phyloP scores from a whole-genome alignment of 2,329 filamentous ascomycete species.

The Neophaeococcomyces mojaviensis region DNA sequence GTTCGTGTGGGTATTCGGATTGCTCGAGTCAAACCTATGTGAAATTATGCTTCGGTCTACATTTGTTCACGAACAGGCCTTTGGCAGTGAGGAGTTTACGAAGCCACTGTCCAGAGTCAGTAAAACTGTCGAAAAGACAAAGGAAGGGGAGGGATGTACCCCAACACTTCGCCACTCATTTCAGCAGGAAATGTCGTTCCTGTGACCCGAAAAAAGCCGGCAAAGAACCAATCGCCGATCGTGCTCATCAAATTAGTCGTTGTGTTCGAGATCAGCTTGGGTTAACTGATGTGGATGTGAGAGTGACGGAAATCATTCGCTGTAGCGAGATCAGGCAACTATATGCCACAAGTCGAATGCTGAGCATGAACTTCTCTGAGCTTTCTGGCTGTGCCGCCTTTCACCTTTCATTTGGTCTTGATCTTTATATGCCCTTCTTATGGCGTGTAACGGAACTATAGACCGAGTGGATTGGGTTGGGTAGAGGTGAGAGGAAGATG shows the following conservation, averaged over 20 bases:
- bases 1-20: too few species aligned
- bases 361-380: not conserved
- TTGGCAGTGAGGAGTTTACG: constrained; percentile 8
- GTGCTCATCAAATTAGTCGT: constrained; percentile 3
- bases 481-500: too few species aligned
- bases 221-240: constrained; percentile 6
- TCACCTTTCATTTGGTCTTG: not conserved
- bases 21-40: constrained; percentile 3
- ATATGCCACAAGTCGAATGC: not conserved
- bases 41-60: constrained; percentile 15
- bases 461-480: too few species aligned
- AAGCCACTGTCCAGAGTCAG: constrained; percentile 4
- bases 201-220: constrained; percentile 9
- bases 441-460: too few species aligned
- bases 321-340: constrained; percentile 1
- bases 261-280: not conserved
- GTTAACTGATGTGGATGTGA: not conserved
- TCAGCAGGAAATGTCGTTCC: too few species aligned
- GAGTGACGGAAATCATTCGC: constrained; percentile 7
- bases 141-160: not conserved
- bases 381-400: not conserved
- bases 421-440: too few species aligned
- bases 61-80: constrained; percentile 15
- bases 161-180: not conserved
- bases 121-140: not conserved